Evolutionary conservation across 139 green algal species (phyloP).

Genomic region (Deuterostichococcus epilithicus): DNA sequence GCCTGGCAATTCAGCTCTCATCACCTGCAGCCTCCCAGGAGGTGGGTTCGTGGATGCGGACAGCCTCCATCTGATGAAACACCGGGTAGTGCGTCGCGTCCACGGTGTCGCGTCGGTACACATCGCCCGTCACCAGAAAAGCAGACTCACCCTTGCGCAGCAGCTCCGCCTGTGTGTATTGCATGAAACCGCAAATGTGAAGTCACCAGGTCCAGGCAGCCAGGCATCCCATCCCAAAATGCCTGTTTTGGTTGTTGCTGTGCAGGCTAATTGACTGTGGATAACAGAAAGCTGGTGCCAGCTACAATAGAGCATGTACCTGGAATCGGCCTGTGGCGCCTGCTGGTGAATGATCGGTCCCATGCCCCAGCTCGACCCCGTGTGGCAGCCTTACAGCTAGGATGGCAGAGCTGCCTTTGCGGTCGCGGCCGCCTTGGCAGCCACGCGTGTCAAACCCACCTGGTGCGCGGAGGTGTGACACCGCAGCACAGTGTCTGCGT

Average conservation of each 20-base stretch:
- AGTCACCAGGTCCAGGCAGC: slow-evolving; percentile 41
- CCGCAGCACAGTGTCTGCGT: slow-evolving; percentile 68
- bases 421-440: slow-evolving; percentile 5
- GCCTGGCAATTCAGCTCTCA: slow-evolving; percentile 20
- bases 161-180: slow-evolving; percentile 71
- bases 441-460: slow-evolving; percentile 1
- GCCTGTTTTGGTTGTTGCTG: too few relatives aligned
- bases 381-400: too few relatives aligned
- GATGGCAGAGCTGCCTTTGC: background rate
- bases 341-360: too few relatives aligned
- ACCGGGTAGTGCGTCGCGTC: slow-evolving; percentile 99
- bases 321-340: too few relatives aligned
- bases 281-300: too few relatives aligned
- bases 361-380: too few relatives aligned
- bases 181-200: slow-evolving; percentile 22
- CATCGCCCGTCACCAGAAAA: slow-evolving; percentile 88
- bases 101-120: slow-evolving; percentile 82
- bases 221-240: too few relatives aligned
- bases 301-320: too few relatives aligned
- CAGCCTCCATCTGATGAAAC: slow-evolving; percentile 99
- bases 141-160: slow-evolving; percentile 68
- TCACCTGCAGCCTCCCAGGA: slow-evolving; percentile 51
- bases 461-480: slow-evolving; percentile 84
- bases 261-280: too few relatives aligned
- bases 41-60: slow-evolving; percentile 25